Percentiles rank a stretch among this genome's conserved stretches.
Evolutionary conservation across 768 basidiomycete species (phyloP).

Genomic region (Coprinopsis marcescibilis): DNA sequence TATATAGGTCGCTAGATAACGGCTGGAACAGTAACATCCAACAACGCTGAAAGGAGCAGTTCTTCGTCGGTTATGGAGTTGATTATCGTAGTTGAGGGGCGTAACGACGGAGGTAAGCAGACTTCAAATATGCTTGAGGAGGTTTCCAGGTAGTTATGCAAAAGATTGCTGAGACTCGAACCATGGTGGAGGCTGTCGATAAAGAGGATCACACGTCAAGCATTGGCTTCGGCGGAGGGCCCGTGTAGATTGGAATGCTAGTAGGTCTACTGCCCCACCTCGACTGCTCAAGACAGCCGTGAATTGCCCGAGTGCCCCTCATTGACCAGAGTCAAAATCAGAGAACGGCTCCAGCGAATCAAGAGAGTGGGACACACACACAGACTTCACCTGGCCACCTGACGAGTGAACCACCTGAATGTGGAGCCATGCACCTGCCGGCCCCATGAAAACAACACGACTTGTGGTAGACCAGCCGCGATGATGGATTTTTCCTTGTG

Average conservation of each 20-base stretch:
- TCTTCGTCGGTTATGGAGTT: no score
- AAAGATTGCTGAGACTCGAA: background rate
- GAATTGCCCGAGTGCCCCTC: slow-evolving; percentile 6
- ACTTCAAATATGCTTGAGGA: background rate
- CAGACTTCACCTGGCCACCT: slow-evolving; percentile 17
- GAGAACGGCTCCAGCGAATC: background rate
- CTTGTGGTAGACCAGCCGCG: slow-evolving; percentile 15
- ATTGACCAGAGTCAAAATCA: slow-evolving; percentile 1
- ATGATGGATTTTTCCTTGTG: slow-evolving; percentile 18
- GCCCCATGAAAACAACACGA: slow-evolving; percentile 19
- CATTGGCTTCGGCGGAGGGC: slow-evolving; percentile 18
- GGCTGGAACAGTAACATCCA: no score
- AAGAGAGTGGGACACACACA: background rate
- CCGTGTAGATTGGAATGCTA: slow-evolving; percentile 17
- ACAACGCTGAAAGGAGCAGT: no score
- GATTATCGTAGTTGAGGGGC: no score
- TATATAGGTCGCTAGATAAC: no score
- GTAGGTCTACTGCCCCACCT: slow-evolving; percentile 14
- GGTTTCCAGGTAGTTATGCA: background rate
- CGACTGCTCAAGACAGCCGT: slow-evolving; percentile 13
- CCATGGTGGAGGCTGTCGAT: background rate
- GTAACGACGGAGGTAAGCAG: no score
- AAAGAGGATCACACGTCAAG: background rate
- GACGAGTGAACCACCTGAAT: no score
- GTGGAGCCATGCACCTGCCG: no score